Percentiles rank a stretch among this genome's conserved stretches.
Conservation (phyloP, 495 filamentous ascomycete genomes). For the Penicillium waksmanii region DNA sequence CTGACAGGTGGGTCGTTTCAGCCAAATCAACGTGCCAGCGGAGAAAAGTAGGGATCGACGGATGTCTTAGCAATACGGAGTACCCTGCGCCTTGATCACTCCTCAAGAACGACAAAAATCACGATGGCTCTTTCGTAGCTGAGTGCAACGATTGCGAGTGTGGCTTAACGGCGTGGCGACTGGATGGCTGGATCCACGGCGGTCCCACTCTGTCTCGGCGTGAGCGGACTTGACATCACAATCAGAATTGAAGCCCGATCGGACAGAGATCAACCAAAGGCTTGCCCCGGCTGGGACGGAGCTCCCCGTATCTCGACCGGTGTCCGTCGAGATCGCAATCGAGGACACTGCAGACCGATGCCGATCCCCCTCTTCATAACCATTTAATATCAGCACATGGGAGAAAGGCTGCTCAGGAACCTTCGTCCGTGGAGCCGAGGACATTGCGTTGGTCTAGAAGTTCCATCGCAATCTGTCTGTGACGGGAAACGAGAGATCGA, state of each 20-base stretch:
- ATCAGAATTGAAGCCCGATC: constrained; percentile 1
- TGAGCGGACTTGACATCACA: constrained; percentile 16
- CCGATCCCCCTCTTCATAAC: not conserved
- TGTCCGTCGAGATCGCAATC: constrained; percentile 4
- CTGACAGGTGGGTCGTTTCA: constrained; percentile 23
- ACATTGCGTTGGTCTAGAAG: constrained; percentile 11
- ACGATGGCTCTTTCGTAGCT: not conserved
- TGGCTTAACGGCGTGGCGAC: constrained; percentile 8
- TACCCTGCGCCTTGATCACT: not conserved
- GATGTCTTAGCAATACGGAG: constrained; percentile 2
- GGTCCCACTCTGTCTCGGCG: constrained; percentile 17
- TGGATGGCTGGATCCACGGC: constrained; percentile 3
- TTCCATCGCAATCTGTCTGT: constrained; percentile 10
- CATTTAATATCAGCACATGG: not conserved
- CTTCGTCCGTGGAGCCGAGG: not conserved
- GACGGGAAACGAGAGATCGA: constrained; percentile 17
- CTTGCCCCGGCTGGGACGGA: not conserved
- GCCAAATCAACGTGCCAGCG: constrained; percentile 9
- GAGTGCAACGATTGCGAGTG: not conserved
- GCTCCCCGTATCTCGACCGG: constrained; percentile 10
- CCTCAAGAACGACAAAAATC: not conserved
- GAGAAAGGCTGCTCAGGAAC: not conserved
- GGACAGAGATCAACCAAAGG: not conserved
- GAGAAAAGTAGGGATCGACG: constrained; percentile 22
- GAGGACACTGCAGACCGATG: not conserved